These are phyloP conservation scores for Solanum tarijense DNA, from an alignment of 257 asterid species.

Conservation along the genomic window DNA sequence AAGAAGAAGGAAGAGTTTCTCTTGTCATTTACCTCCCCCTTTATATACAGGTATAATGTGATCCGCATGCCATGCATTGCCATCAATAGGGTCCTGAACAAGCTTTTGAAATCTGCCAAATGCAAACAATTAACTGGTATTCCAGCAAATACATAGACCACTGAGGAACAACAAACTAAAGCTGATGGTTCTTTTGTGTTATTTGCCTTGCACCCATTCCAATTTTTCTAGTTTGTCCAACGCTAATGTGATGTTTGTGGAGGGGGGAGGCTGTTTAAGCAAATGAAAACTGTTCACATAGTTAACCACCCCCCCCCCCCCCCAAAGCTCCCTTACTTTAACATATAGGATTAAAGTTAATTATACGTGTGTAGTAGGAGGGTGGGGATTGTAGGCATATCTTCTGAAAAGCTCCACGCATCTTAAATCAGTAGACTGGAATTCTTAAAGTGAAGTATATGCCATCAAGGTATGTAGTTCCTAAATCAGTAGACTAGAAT, in stretches of 20 bases:
- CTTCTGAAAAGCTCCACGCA: not conserved
- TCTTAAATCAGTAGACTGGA: not conserved
- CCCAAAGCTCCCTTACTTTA: not conserved
- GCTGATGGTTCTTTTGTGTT: not conserved
- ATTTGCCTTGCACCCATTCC: not conserved
- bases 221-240: not conserved
- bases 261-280: not conserved
- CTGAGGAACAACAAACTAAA: not conserved
- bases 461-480: not conserved
- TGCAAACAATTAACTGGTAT: not conserved
- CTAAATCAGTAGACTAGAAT: not conserved
- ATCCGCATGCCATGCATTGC: slow-evolving; percentile 99
- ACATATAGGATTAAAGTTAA: not conserved
- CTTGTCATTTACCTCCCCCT: slow-evolving; percentile 69
- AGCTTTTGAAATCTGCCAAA: slow-evolving; percentile 60
- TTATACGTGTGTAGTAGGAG: not conserved
- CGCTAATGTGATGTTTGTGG: not conserved
- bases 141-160: not conserved
- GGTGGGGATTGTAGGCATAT: not conserved
- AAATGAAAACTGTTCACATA: not conserved
- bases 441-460: not conserved
- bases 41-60: slow-evolving; percentile 79
- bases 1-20: not conserved
- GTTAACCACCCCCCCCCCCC: not conserved
- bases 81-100: slow-evolving; percentile 65